Evolutionary conservation across 176 grass and related monocot genomes (phyloP).

Genomic region (Panicum miliaceum): DNA sequence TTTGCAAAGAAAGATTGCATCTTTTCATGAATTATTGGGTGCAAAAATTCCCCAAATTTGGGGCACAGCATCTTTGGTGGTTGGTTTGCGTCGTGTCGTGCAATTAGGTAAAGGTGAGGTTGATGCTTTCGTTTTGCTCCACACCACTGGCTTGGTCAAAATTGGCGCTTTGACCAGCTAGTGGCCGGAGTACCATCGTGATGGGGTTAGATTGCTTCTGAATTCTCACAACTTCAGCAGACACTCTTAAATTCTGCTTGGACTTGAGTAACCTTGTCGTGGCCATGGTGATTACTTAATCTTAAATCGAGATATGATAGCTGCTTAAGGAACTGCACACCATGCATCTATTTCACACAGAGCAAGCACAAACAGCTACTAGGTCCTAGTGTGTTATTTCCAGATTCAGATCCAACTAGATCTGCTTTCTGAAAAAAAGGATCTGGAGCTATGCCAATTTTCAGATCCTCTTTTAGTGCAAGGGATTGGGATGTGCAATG

Average conservation of each 20-base stretch:
- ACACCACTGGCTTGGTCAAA: conserved; percentile 53
- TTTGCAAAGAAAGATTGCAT: conserved; percentile 23
- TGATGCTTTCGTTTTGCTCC: conserved; percentile 35
- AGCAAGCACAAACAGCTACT: neutral
- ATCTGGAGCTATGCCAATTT: neutral
- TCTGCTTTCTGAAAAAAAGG: neutral
- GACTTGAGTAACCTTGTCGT: neutral
- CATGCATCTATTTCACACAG: conserved; percentile 8
- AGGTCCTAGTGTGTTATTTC: neutral
- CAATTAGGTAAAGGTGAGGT: conserved; percentile 43
- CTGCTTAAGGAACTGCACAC: conserved; percentile 3
- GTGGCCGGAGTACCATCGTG: conserved; percentile 22
- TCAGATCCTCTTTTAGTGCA: neutral
- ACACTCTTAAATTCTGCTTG: neutral
- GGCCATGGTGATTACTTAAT: conserved; percentile 30
- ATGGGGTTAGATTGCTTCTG: conserved; percentile 27
- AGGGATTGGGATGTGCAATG: neutral
- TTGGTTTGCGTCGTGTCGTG: conserved; percentile 38
- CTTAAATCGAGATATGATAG: neutral
- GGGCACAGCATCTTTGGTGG: conserved; percentile 35
- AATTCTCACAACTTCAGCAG: conserved; percentile 9
- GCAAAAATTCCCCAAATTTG: conserved; percentile 2
- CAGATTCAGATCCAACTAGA: conserved; percentile 23
- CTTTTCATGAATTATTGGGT: conserved; percentile 24
- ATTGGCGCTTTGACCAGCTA: conserved; percentile 57